Conservation (phyloP, 2,329 filamentous ascomycete species). For the Hypomyces rosellus region DNA sequence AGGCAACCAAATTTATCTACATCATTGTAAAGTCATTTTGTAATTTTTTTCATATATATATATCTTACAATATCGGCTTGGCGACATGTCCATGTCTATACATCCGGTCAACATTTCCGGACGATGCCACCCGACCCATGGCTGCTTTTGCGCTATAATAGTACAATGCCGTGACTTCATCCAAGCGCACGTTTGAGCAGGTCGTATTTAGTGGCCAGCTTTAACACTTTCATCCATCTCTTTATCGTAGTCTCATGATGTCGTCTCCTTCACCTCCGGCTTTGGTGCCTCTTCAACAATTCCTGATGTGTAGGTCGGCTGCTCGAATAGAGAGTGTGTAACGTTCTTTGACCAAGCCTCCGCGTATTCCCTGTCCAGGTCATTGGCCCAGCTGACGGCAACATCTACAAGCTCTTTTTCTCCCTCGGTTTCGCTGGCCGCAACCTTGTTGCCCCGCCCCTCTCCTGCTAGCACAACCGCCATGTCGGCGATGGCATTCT, state of each 20-base stretch:
- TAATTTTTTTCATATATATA: conserved; percentile 1
- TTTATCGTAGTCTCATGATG: not conserved
- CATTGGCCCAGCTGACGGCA: conserved; percentile 47
- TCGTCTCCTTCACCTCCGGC: not conserved
- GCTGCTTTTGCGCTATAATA: conserved; percentile 1
- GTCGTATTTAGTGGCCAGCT: not conserved
- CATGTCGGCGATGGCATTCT: conserved; percentile 58
- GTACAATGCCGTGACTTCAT: conserved; percentile 1
- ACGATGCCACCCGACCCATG: not conserved
- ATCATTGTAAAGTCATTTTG: not conserved
- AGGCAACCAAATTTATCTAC: too few relatives aligned
- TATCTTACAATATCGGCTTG: conserved; percentile 8
- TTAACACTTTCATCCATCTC: not conserved
- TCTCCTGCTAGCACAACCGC: conserved; percentile 49
- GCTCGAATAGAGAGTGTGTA: conserved; percentile 37
- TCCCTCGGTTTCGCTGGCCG: conserved; percentile 15
- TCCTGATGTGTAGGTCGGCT: conserved; percentile 14
- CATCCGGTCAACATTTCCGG: conserved; percentile 2
- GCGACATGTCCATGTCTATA: not conserved
- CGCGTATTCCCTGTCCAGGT: conserved; percentile 41
- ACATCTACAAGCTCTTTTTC: conserved; percentile 30
- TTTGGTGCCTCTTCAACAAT: not conserved
- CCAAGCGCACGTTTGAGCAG: not conserved
- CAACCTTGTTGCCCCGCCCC: conserved; percentile 46
- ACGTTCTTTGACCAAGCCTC: conserved; percentile 47